Evolutionary conservation across 805 yeast genomes (phyloP).

Genomic region (Yarrowia osloensis): DNA sequence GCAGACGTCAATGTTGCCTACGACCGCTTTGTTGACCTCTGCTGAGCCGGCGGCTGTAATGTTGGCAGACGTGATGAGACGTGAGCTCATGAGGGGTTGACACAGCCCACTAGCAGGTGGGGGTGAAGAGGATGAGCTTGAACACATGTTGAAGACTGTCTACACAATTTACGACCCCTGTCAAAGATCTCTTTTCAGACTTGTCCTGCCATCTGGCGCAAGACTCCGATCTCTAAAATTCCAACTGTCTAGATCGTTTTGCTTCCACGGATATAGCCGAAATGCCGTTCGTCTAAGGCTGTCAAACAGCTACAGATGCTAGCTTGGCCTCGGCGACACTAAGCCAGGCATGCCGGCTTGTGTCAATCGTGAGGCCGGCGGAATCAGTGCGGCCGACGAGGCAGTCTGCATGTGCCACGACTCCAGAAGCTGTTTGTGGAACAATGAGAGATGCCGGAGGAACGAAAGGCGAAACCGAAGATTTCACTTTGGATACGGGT

Average conservation of each 20-base stretch:
- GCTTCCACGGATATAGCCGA: not conserved
- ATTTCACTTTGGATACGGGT: not conserved
- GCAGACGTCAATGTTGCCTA: not conserved
- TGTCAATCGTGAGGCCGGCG: not conserved
- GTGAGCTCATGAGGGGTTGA: slow-evolving; percentile 14
- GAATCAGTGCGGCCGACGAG: not conserved
- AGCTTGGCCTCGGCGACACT: not conserved
- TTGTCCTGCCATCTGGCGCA: too few relatives aligned
- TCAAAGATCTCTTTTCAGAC: too few relatives aligned
- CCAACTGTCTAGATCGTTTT: not conserved
- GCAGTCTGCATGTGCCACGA: not conserved
- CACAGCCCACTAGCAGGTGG: not conserved
- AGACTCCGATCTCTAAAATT: not conserved
- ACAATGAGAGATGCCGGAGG: not conserved
- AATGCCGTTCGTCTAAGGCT: not conserved
- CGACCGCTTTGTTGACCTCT: not conserved
- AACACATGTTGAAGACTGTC: not conserved
- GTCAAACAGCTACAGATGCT: not conserved
- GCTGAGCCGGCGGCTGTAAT: not conserved
- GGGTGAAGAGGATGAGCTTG: not conserved
- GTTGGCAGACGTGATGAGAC: slow-evolving; percentile 28
- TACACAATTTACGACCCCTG: too few relatives aligned
- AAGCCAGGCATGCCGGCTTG: not conserved
- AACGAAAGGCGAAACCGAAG: not conserved
- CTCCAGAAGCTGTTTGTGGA: not conserved